Conservation (phyloP, 306 rosid species). For the Urtica urens region DNA sequence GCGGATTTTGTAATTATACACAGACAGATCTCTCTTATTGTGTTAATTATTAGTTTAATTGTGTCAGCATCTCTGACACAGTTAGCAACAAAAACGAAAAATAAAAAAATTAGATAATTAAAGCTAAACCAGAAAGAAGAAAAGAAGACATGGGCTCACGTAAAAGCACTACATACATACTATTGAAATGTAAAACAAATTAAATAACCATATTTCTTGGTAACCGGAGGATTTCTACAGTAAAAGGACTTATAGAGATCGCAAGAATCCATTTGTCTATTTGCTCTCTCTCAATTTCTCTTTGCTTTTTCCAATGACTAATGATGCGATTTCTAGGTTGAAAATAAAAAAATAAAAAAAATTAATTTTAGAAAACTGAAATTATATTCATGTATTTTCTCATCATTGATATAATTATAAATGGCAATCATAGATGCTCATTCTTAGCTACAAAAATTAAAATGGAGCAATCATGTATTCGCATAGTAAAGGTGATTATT, state of each 20-base stretch:
- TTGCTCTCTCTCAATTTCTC: neutral
- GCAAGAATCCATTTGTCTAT: slow-evolving; percentile 26
- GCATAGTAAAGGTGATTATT: no score
- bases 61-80: slow-evolving; percentile 17
- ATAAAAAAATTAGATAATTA: no score
- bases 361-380: no score
- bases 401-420: no score
- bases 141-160: slow-evolving; percentile 10
- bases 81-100: neutral
- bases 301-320: slow-evolving; percentile 10
- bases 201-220: slow-evolving; percentile 29
- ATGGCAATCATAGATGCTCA: no score
- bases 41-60: no score
- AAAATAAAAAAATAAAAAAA: neutral
- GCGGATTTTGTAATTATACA: no score
- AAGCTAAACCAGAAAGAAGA: neutral
- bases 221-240: slow-evolving; percentile 37
- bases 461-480: no score
- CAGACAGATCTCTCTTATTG: no score
- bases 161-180: slow-evolving; percentile 28
- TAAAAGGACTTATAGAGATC: slow-evolving; percentile 49
- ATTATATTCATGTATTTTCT: no score
- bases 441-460: no score
- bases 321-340: neutral
- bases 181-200: slow-evolving; percentile 17